Conservation (phyloP, 352 stramenopile species). For the Globisporangium spinosum region DNA sequence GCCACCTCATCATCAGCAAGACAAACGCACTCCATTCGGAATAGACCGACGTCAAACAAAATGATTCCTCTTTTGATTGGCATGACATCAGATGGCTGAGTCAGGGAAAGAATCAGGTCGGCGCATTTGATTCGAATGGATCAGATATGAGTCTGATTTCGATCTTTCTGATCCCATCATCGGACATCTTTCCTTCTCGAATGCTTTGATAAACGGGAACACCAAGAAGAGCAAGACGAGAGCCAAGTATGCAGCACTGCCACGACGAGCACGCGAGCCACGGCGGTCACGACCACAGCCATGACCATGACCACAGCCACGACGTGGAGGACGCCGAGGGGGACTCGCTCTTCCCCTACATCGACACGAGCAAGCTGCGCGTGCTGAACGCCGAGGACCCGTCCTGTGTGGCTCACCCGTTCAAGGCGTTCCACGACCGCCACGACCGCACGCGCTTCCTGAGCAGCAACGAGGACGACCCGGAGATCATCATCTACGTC, state of each 20-base stretch:
- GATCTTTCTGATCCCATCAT: neutral
- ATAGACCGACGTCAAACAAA: neutral
- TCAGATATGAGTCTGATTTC: neutral
- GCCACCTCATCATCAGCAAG: neutral
- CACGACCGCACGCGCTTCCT: conserved; percentile 62
- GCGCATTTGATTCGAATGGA: neutral
- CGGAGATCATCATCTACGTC: conserved; percentile 82
- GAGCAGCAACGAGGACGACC: conserved; percentile 76
- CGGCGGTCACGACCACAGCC: conserved; percentile 46
- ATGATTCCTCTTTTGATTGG: conserved; percentile 21
- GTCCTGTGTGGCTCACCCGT: conserved; percentile 54
- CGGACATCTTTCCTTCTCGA: neutral
- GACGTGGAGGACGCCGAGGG: conserved; percentile 71
- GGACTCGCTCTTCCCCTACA: conserved; percentile 80
- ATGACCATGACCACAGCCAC: conserved; percentile 57
- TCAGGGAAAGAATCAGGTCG: neutral
- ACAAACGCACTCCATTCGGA: conserved; percentile 18
- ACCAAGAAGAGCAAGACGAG: conserved; percentile 2
- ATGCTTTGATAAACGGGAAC: neutral
- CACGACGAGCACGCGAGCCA: conserved; percentile 54
- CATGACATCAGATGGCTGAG: neutral
- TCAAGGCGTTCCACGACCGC: conserved; percentile 81
- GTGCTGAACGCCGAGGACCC: conserved; percentile 75
- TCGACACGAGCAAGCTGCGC: conserved; percentile 85
- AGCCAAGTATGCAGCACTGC: conserved; percentile 49